Evolutionary conservation across 306 rosid species (phyloP).

Genomic region (Sesbania bispinosa): DNA sequence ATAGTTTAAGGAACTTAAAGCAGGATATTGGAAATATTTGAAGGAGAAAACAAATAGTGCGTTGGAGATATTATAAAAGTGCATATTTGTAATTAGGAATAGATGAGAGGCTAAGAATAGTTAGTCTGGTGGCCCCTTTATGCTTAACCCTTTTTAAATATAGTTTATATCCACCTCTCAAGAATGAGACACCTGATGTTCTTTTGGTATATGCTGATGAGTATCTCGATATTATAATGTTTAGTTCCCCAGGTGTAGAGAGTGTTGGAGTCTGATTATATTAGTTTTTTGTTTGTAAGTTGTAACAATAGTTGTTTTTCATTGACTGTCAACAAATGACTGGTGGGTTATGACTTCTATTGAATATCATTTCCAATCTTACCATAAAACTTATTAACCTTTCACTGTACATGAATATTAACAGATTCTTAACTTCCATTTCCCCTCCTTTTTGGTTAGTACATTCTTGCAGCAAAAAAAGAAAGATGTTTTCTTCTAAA

Average conservation of each 20-base stretch:
- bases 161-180: not conserved
- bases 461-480: constrained; percentile 4
- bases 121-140: not conserved
- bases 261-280: not conserved
- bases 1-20: not conserved
- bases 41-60: not conserved
- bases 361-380: not conserved
- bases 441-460: not conserved
- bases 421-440: not conserved
- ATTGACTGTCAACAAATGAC: constrained; percentile 7
- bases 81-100: not conserved
- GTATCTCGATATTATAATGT: not conserved
- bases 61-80: not conserved
- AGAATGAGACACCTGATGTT: not conserved
- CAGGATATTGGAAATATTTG: not conserved
- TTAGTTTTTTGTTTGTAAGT: constrained; percentile 7
- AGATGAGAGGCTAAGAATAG: not conserved
- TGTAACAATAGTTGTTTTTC: constrained; percentile 15
- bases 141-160: not conserved
- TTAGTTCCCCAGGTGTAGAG: not conserved
- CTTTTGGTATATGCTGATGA: constrained; percentile 3
- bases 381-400: not conserved
- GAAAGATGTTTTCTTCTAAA: not conserved
- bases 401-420: not conserved
- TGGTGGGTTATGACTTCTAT: not conserved